Evolutionary conservation across 495 filamentous ascomycete genomes (phyloP).

Genomic region (Usnea hakonensis): DNA sequence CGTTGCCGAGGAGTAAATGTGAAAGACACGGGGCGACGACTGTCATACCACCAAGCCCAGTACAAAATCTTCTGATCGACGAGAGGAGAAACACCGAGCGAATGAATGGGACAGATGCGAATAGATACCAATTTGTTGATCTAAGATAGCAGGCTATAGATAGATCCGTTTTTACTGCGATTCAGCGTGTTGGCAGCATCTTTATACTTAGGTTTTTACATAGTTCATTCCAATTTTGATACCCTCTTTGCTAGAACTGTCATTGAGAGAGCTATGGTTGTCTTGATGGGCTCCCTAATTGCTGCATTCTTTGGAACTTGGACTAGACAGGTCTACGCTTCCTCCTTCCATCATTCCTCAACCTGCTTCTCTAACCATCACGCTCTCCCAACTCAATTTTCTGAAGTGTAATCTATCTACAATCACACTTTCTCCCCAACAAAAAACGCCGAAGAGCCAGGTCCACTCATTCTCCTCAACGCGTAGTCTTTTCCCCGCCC

Average conservation of each 20-base stretch:
- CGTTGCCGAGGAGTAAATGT: constrained; percentile 36
- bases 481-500: background rate
- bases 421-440: background rate
- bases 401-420: background rate
- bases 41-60: too few relatives aligned
- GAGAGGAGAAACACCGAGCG: background rate
- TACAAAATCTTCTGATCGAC: background rate
- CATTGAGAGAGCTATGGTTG: background rate
- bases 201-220: background rate
- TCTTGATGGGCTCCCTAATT: background rate
- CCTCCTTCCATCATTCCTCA: background rate
- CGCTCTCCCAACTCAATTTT: background rate
- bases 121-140: background rate
- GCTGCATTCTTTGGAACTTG: background rate
- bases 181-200: constrained; percentile 1
- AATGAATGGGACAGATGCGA: background rate
- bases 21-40: too few relatives aligned
- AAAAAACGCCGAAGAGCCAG: background rate
- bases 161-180: background rate
- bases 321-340: background rate
- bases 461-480: background rate
- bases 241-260: background rate
- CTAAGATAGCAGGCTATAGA: constrained; percentile 7
- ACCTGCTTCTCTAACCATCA: background rate
- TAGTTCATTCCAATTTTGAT: constrained; percentile 2